Percentiles rank a stretch among this genome's conserved stretches.
These are phyloP conservation scores for Apocynum venetum DNA, from an alignment of 257 asterid species.

Conservation along the genomic window DNA sequence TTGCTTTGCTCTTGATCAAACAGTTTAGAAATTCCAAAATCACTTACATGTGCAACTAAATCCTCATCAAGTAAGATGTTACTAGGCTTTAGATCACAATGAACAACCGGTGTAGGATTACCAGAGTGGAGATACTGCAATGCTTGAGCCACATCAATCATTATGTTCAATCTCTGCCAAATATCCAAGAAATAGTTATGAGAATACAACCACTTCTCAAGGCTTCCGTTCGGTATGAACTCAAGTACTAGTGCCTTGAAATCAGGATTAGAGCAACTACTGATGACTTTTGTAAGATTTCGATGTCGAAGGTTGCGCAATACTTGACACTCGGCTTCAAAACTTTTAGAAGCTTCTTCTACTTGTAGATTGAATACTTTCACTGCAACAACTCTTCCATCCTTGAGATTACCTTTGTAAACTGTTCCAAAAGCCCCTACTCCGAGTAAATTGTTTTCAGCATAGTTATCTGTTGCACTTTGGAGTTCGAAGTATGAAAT, in stretches of 20 bases:
- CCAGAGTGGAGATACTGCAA: constrained; percentile 9
- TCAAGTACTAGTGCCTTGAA: constrained; percentile 12
- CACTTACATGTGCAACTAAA: too few species aligned
- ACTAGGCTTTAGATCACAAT: not conserved
- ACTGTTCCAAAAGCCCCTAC: not conserved
- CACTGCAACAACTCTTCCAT: constrained; percentile 10
- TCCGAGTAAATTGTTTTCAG: constrained; percentile 13
- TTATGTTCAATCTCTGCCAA: not conserved
- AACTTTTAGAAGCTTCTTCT: constrained; percentile 11
- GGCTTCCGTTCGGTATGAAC: constrained; percentile 13
- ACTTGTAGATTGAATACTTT: constrained; percentile 17
- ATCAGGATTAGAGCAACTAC: not conserved
- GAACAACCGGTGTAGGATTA: constrained; percentile 5
- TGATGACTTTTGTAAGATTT: too few species aligned
- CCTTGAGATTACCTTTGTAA: not conserved
- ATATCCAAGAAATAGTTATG: not conserved
- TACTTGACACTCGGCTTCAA: constrained; percentile 7
- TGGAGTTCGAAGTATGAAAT: constrained; percentile 4
- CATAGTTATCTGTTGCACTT: not conserved
- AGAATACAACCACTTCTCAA: constrained; percentile 17
- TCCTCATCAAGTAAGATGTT: too few species aligned
- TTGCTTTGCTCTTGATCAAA: too few species aligned
- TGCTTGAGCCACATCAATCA: not conserved
- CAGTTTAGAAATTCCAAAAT: too few species aligned
- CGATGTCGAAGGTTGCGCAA: too few species aligned